Base-by-base conservation (phyloP, 257 asterid species). In the Solanum peruvianum region DNA sequence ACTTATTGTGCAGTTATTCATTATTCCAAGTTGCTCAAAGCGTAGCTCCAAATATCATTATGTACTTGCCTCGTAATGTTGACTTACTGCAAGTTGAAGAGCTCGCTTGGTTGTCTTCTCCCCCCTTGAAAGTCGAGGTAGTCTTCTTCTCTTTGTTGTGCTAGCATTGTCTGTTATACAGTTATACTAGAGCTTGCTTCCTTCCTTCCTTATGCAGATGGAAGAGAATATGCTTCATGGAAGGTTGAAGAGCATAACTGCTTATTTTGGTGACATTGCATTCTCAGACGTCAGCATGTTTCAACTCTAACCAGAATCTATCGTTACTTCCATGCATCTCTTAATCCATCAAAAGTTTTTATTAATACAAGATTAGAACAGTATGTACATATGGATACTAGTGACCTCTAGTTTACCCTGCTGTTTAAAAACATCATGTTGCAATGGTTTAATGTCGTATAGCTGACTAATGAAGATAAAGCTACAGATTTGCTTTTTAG, bases 81-180 rank as follows among this genome's bases (percentile, higher is more conserved):
- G 96, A 94, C 89, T 12, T 94, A 91, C 90, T 89, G 84, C 94
- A 96, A 89, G 95, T 91, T 64, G 92, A 89, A 72, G 94, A 92
- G 82, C 96, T 94, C 71, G 89, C 98, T 13, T 96, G 98, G 98
- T 80, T 94, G 84, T 93, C 96, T 49, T 93, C 98, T 86, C 98
- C 98, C 62, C 98, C 98, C 58, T 87, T 95, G 88, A 91, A 92
- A 80, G 47, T 91, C 5, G 93, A 94, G 96, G 98, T 95, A 90
- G 9, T 81, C 44, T 52, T 14, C 2, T 52, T 86, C 84, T 73
- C 84, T 45, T 44, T 7, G 41, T 2, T 44, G 42, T 13, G 6
- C 21, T 86, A 73, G 11, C 87, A 67, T 73, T 12, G 35, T 23
- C 35, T 84, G 39, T 13, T 88, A 58, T 56, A 18, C 70, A 52